These are phyloP conservation scores for Lumnitzera littorea DNA, from an alignment of 345 rosid species.

Conservation along the genomic window DNA sequence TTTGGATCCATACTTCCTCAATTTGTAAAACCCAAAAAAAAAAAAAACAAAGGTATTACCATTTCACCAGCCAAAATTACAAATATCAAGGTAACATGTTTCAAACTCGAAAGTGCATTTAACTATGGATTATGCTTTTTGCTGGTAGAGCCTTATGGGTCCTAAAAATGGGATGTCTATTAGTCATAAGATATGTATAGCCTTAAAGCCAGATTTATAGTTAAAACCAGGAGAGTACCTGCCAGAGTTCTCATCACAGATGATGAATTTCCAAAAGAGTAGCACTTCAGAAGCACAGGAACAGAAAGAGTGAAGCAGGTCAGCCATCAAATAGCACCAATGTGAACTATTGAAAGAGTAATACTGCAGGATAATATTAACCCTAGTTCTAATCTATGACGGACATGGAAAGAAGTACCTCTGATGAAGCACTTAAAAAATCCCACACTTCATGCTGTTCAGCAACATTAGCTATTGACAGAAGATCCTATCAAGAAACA, in stretches of 20 bases:
- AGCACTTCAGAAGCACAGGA: conserved; percentile 45
- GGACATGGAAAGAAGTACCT: conserved; percentile 41
- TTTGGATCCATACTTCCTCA: no score
- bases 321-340: conserved; percentile 6
- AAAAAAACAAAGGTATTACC: no score
- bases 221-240: conserved; percentile 38
- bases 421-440: conserved; percentile 80
- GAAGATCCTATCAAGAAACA: conserved; percentile 60
- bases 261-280: conserved; percentile 90
- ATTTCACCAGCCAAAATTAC: no score
- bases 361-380: neutral
- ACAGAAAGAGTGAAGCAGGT: conserved; percentile 11
- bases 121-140: no score
- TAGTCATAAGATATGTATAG: neutral
- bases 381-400: neutral
- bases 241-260: conserved; percentile 91
- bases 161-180: neutral
- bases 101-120: no score
- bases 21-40: no score
- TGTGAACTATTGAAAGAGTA: neutral
- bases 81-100: no score
- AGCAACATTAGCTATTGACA: conserved; percentile 94
- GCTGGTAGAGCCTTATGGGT: no score
- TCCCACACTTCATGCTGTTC: conserved; percentile 99
- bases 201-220: conserved; percentile 1